phyloP scores from a whole-genome alignment of 2,329 filamentous ascomycete species.

The Geoglossum cookeanum region DNA sequence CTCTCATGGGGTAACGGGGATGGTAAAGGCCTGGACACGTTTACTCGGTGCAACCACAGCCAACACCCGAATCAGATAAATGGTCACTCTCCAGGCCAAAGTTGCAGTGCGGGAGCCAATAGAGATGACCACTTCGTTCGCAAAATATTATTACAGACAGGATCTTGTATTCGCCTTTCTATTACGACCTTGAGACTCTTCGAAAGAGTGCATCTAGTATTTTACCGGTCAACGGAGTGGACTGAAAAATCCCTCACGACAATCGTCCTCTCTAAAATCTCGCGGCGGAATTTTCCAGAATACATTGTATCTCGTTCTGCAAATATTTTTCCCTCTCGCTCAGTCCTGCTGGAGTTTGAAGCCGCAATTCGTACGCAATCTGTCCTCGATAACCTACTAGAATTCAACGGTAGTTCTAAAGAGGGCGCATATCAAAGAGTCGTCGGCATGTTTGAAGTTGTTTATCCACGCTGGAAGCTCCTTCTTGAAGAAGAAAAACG shows the following conservation, averaged over 20 bases:
- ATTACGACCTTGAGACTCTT: conserved; percentile 59
- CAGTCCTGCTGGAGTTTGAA: conserved; percentile 71
- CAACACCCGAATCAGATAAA: conserved; percentile 20
- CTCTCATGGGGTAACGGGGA: conserved; percentile 51
- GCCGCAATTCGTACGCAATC: conserved; percentile 66
- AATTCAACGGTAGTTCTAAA: conserved; percentile 53
- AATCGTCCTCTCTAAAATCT: conserved; percentile 83
- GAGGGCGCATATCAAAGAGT: conserved; percentile 47
- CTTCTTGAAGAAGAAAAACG: conserved; percentile 54
- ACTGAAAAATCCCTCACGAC: conserved; percentile 91
- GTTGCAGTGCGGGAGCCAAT: conserved; percentile 30
- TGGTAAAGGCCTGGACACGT: conserved; percentile 16
- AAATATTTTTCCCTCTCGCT: conserved; percentile 68
- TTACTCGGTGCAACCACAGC: neutral
- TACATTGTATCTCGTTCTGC: conserved; percentile 81
- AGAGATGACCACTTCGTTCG: conserved; percentile 54
- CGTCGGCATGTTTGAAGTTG: conserved; percentile 49
- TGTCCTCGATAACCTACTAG: conserved; percentile 61
- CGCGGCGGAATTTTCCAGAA: conserved; percentile 66
- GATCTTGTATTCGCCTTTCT: conserved; percentile 69
- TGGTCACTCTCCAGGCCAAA: conserved; percentile 16
- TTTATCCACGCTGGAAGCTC: conserved; percentile 64
- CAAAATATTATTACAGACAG: conserved; percentile 60
- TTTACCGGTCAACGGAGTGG: conserved; percentile 92
- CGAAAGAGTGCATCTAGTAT: conserved; percentile 85